Conservation (phyloP, 2,329 filamentous ascomycete species). For the Neopestalotiopsis sp. region DNA sequence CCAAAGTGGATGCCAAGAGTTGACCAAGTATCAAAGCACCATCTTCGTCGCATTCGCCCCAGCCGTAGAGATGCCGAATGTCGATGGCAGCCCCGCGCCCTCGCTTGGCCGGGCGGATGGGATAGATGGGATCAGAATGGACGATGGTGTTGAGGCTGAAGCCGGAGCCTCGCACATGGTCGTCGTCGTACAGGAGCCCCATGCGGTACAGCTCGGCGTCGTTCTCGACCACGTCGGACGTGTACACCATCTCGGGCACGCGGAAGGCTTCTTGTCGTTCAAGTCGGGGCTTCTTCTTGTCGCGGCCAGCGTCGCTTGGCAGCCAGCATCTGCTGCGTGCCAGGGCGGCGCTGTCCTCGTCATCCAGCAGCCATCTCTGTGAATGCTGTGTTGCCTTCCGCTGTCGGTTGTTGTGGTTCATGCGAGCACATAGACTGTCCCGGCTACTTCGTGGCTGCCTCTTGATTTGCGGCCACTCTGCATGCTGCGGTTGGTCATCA, state of each 20-base stretch:
- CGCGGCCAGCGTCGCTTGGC: constrained; percentile 25
- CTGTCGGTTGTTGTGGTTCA: constrained; percentile 20
- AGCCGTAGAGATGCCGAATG: not conserved
- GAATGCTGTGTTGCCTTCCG: constrained; percentile 17
- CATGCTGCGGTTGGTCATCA: not conserved
- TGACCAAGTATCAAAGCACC: constrained; percentile 1
- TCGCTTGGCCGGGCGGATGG: constrained; percentile 29
- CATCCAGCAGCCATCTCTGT: constrained; percentile 19
- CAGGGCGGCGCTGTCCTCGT: constrained; percentile 13
- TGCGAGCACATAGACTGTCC: constrained; percentile 11
- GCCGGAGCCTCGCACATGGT: constrained; percentile 21
- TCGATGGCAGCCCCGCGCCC: not conserved
- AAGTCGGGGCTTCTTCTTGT: constrained; percentile 28
- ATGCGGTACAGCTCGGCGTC: constrained; percentile 32
- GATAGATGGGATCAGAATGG: constrained; percentile 30
- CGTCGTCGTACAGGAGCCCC: constrained; percentile 33
- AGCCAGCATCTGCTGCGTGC: constrained; percentile 22
- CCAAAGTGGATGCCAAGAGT: constrained; percentile 3
- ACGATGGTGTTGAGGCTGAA: constrained; percentile 31
- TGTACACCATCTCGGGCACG: constrained; percentile 22
- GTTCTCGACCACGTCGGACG: constrained; percentile 26
- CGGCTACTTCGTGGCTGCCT: constrained; percentile 13
- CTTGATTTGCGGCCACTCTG: not conserved
- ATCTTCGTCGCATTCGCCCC: not conserved
- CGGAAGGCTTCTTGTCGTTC: constrained; percentile 35